phyloP scores from a whole-genome alignment of 192 early-diverging fungal genomes.

The Coemansia sp. region DNA sequence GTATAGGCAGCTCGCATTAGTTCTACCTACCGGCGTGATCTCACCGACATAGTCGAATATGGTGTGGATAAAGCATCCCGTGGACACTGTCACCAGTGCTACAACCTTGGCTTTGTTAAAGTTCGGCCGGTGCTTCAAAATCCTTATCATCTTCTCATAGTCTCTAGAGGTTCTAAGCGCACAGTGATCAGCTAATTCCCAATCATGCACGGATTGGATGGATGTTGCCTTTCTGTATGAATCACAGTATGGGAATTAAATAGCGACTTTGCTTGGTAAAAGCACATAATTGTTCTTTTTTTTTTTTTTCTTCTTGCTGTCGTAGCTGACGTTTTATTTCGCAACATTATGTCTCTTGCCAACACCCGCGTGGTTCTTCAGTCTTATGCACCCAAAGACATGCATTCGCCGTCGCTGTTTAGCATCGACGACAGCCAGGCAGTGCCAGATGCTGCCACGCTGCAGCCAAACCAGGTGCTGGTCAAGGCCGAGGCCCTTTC shows the following conservation, averaged over 20 bases:
- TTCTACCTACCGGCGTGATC: constrained; percentile 65
- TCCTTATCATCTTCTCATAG: neutral
- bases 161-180: too few relatives aligned
- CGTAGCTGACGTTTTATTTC: too few relatives aligned
- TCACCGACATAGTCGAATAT: constrained; percentile 74
- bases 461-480: constrained; percentile 36
- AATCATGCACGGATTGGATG: too few relatives aligned
- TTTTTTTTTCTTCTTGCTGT: too few relatives aligned
- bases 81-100: constrained; percentile 52
- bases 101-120: constrained; percentile 6
- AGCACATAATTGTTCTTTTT: too few relatives aligned
- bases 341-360: too few relatives aligned
- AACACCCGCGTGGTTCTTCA: constrained; percentile 34
- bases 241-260: too few relatives aligned
- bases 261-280: too few relatives aligned
- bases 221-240: too few relatives aligned
- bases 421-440: constrained; percentile 27
- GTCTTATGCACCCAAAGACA: constrained; percentile 20
- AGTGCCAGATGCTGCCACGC: constrained; percentile 6
- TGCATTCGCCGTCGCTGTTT: constrained; percentile 22
- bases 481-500: constrained; percentile 66
- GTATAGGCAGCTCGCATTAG: neutral
- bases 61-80: constrained; percentile 66
- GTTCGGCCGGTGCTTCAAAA: neutral
- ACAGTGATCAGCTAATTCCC: too few relatives aligned